phyloP scores from a whole-genome alignment of 805 yeast genomes.

The Lachancea sp. region DNA sequence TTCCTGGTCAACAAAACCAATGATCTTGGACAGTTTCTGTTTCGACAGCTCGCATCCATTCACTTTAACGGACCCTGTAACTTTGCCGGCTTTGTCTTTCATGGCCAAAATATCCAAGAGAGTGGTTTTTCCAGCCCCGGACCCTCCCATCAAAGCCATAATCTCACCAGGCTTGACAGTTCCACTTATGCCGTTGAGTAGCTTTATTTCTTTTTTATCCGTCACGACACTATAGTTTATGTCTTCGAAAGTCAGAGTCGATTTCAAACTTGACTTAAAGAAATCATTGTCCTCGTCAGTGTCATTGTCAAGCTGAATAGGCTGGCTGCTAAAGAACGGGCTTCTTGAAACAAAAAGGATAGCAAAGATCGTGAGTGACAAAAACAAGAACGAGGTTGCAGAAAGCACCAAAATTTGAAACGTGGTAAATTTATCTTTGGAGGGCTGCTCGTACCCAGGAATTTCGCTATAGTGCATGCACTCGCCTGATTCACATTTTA shows the following conservation, averaged over 20 bases:
- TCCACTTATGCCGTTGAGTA: slow-evolving; percentile 66
- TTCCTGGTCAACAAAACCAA: slow-evolving; percentile 96
- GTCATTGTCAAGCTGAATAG: slow-evolving; percentile 25
- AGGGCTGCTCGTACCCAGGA: slow-evolving; percentile 79
- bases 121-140: slow-evolving; percentile 98
- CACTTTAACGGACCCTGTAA: slow-evolving; percentile 60
- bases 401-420: slow-evolving; percentile 40
- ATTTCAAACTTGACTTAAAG: slow-evolving; percentile 53
- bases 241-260: slow-evolving; percentile 68
- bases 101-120: slow-evolving; percentile 85
- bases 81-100: slow-evolving; percentile 71
- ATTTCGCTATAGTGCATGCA: slow-evolving; percentile 88
- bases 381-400: slow-evolving; percentile 35
- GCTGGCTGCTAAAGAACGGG: slow-evolving; percentile 50
- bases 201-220: slow-evolving; percentile 25
- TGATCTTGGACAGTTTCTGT: slow-evolving; percentile 52
- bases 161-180: slow-evolving; percentile 81
- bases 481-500: slow-evolving; percentile 80
- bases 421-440: slow-evolving; percentile 41
- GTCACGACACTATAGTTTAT: slow-evolving; percentile 44
- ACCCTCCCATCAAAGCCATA: slow-evolving; percentile 95
- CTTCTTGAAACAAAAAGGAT: slow-evolving; percentile 46
- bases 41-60: slow-evolving; percentile 50
- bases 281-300: slow-evolving; percentile 24
- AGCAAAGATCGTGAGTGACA: slow-evolving; percentile 27